Evolutionary conservation across 2,329 filamentous ascomycete genomes (phyloP).

Genomic region (Pyrenophora teres): DNA sequence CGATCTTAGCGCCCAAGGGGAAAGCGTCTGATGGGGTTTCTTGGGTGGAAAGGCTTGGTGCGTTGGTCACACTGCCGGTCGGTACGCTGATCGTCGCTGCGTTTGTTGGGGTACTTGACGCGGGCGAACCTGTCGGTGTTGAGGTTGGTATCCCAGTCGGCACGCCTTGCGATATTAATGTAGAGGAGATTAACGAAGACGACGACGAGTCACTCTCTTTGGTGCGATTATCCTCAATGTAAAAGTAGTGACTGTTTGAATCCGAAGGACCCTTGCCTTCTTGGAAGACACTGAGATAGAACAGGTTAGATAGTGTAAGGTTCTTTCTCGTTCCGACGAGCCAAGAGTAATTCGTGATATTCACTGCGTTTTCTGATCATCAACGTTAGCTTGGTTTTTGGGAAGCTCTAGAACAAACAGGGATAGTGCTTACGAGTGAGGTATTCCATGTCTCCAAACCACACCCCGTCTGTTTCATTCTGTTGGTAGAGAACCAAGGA

Average conservation of each 20-base stretch:
- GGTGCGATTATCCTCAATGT: background rate
- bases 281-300: constrained; percentile 11
- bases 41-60: background rate
- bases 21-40: background rate
- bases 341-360: constrained; percentile 6
- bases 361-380: constrained; percentile 1
- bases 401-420: background rate
- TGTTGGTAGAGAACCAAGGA: constrained; percentile 11
- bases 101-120: background rate
- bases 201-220: background rate
- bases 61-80: background rate
- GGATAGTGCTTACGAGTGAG: constrained; percentile 4
- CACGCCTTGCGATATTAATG: background rate
- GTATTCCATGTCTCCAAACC: constrained; percentile 5
- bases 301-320: constrained; percentile 10
- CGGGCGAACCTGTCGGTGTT: background rate
- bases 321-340: constrained; percentile 9
- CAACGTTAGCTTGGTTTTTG: background rate
- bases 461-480: background rate
- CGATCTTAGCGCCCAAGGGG: background rate
- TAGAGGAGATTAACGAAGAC: background rate
- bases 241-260: constrained; percentile 8
- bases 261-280: constrained; percentile 1
- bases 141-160: background rate
- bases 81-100: background rate